Conservation (phyloP, 2,329 filamentous ascomycete genomes). For the Simplicillium aogashimaense region DNA sequence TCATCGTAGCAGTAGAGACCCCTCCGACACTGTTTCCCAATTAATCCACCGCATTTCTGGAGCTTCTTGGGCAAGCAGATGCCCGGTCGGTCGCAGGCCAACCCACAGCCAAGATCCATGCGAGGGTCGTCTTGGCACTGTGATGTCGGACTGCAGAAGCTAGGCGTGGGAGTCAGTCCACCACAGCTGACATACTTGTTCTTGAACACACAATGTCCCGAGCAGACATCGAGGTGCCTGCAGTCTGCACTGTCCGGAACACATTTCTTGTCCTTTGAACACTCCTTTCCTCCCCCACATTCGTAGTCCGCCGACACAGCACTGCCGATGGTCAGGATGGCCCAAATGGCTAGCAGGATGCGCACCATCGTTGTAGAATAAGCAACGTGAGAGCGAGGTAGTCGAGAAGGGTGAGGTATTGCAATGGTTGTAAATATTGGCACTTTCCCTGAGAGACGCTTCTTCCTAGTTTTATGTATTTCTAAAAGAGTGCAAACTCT, state of each 20-base stretch:
- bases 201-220: neutral
- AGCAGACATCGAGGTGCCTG: neutral
- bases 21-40: constrained; percentile 4
- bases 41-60: constrained; percentile 15
- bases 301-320: too few relatives aligned
- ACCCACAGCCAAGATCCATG: constrained; percentile 15
- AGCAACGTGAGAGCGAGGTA: too few relatives aligned
- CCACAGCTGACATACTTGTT: neutral
- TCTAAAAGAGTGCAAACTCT: too few relatives aligned
- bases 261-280: neutral
- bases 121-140: neutral
- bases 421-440: too few relatives aligned
- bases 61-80: constrained; percentile 18
- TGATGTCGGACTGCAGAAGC: neutral
- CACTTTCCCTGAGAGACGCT: too few relatives aligned
- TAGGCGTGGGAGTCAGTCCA: neutral
- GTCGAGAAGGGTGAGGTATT: too few relatives aligned
- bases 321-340: too few relatives aligned
- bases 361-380: too few relatives aligned
- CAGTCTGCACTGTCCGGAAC: neutral
- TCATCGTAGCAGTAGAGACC: too few relatives aligned
- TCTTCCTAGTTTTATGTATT: too few relatives aligned
- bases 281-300: neutral
- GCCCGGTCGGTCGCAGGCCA: constrained; percentile 23
- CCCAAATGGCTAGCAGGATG: too few relatives aligned